Percentiles rank a stretch among this genome's conserved stretches.
Evolutionary conservation across 2,329 filamentous ascomycete genomes (phyloP).

Genomic region (Proliferodiscus dingleyae): DNA sequence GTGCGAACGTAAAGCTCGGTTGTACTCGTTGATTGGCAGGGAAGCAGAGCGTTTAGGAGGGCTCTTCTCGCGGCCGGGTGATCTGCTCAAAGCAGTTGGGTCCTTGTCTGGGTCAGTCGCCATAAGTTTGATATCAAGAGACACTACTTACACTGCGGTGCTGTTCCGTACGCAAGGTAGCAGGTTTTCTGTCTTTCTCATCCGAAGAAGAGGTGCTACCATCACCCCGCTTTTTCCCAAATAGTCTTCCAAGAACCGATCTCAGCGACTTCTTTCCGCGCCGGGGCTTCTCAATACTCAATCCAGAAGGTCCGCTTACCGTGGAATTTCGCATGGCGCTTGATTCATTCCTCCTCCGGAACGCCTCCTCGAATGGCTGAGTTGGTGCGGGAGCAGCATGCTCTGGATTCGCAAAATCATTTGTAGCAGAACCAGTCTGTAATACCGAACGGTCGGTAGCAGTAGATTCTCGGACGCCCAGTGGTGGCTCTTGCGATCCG

Average conservation of each 20-base stretch:
- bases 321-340: constrained; percentile 44
- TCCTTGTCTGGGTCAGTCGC: constrained; percentile 31
- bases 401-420: constrained; percentile 9
- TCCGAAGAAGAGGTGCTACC: constrained; percentile 16
- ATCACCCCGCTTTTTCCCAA: constrained; percentile 52
- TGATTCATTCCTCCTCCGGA: constrained; percentile 12
- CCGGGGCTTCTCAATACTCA: constrained; percentile 37
- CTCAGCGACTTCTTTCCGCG: constrained; percentile 56
- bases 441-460: constrained; percentile 13
- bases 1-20: constrained; percentile 56
- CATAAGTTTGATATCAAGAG: not conserved
- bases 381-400: constrained; percentile 7
- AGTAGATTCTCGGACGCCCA: constrained; percentile 16
- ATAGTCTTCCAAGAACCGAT: constrained; percentile 51
- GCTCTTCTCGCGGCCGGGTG: constrained; percentile 35
- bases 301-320: constrained; percentile 39
- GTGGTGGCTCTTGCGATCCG: constrained; percentile 15
- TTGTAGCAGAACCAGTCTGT: constrained; percentile 12
- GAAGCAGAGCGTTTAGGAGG: constrained; percentile 50
- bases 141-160: constrained; percentile 48
- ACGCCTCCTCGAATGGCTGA: constrained; percentile 14
- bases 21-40: constrained; percentile 55
- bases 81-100: constrained; percentile 34
- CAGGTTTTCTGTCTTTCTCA: constrained; percentile 7
- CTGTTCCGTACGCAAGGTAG: constrained; percentile 27